A percentile compares a stretch with the other conserved stretches of the same genome.
Conservation (phyloP, 2,329 filamentous ascomycete species). For the Colletotrichum sp. region DNA sequence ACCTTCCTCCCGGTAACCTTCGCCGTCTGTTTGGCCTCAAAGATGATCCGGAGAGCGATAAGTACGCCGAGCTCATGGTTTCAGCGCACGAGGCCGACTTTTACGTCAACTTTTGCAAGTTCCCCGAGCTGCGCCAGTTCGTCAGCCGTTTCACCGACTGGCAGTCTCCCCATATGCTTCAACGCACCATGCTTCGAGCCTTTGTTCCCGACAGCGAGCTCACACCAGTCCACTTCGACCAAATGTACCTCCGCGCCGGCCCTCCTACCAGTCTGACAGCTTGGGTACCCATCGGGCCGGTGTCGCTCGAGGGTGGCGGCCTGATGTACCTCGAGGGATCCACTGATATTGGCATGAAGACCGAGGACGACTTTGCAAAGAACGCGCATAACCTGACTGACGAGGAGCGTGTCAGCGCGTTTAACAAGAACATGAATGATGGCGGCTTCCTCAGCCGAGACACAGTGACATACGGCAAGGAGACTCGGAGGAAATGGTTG, state of each 20-base stretch:
- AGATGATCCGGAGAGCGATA: not conserved
- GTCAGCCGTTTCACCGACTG: not conserved
- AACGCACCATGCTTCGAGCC: constrained; percentile 57
- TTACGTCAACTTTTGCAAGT: constrained; percentile 5
- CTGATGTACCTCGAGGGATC: constrained; percentile 63
- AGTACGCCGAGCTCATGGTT: constrained; percentile 1
- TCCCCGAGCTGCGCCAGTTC: constrained; percentile 5
- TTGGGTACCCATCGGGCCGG: constrained; percentile 62
- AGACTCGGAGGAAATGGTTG: constrained; percentile 34
- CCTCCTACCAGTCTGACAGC: constrained; percentile 59
- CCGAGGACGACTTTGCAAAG: constrained; percentile 53
- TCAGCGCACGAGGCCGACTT: constrained; percentile 1
- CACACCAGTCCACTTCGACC: constrained; percentile 65
- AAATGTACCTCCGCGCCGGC: constrained; percentile 60
- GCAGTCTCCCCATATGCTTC: not conserved
- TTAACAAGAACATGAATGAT: constrained; percentile 65
- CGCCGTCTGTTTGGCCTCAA: not conserved
- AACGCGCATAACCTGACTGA: constrained; percentile 55
- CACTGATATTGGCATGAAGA: constrained; percentile 31
- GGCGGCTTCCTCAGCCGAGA: constrained; percentile 53
- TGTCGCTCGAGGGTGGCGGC: constrained; percentile 58
- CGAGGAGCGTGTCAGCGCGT: constrained; percentile 54
- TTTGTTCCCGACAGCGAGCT: constrained; percentile 61
- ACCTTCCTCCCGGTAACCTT: not conserved
- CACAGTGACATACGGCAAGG: constrained; percentile 27